Evolutionary conservation across 2,329 filamentous ascomycete species (phyloP), one percentile per base, ranked within the genome.

Genomic region (Akanthomyces lecanii): DNA sequence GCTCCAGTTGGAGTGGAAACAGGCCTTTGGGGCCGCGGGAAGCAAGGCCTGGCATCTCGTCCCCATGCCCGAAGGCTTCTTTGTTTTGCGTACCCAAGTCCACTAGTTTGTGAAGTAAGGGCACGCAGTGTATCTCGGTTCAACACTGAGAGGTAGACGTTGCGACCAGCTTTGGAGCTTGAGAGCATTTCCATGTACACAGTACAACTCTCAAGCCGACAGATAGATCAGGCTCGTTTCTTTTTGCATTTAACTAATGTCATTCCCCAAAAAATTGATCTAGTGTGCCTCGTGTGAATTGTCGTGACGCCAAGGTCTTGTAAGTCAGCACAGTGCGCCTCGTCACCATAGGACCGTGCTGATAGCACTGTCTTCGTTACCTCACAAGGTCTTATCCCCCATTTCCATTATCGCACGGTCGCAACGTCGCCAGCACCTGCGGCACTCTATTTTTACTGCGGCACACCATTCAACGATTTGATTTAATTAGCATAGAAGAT

Each of bases 51-150:
- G 83, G 82, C 83, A 86, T 69, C 73, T 86, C 38, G 82, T 85
- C 69, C 83, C 83, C n/a, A 86, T 86, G 83, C 83, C 83, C 0
- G 77, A 79, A 36, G 81, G 81, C 52, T 85, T 79, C 67, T 86
- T 85, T 67, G 82, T 83, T 5, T 77, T 86, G 62, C 78, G 83
- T 63, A 78, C 77, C 65, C 79, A 83, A 63, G 80, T 82, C 42
- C 86, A 86, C 74, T 86, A 72, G 75, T 47, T 18, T 1, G 40
- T 6, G 16, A 1, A 8, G 11, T 38, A 5, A 3, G 38, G 18
- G 11, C 23, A 42, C 42, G 10, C 28, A 21, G 11, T 3, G 28
- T 25, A n/a, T 14, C n/a, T 45, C 18, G 25, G 25, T 33, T 56
- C 18, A n/a, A 25, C 30, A 28, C 30, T 40, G 33, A 30, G 28